Conservation (phyloP, 2,329 filamentous ascomycete genomes). For the Colletotrichum sp. region DNA sequence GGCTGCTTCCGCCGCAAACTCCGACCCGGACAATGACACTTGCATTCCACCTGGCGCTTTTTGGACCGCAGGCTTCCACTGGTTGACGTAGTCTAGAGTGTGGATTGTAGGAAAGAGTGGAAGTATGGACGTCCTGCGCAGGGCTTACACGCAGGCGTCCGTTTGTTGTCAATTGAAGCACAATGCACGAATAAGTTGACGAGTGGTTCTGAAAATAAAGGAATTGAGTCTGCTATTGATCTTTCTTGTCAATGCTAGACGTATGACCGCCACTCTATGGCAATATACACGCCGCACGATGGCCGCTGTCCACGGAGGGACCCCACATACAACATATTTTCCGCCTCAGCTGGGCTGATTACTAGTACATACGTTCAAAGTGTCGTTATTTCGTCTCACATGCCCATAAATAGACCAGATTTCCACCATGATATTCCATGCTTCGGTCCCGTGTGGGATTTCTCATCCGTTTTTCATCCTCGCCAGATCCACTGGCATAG, state of each 20-base stretch:
- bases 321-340: neutral
- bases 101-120: neutral
- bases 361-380: slow-evolving; percentile 13
- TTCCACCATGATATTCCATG: neutral
- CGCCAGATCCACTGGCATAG: neutral
- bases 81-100: neutral
- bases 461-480: neutral
- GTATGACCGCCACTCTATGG: neutral
- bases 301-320: neutral
- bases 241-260: neutral
- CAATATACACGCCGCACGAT: neutral
- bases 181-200: neutral
- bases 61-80: neutral
- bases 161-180: neutral
- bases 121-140: neutral
- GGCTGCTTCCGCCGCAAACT: slow-evolving; percentile 10
- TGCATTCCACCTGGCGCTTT: neutral
- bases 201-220: neutral
- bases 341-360: slow-evolving; percentile 2
- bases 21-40: slow-evolving; percentile 1
- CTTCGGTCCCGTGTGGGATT: slow-evolving; percentile 5
- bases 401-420: neutral
- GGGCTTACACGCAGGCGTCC: neutral
- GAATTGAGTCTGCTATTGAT: neutral
- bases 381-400: slow-evolving; percentile 13